Evolutionary conservation across 2,329 filamentous ascomycete genomes (phyloP).

Genomic region (Paramyrothecium sp.): DNA sequence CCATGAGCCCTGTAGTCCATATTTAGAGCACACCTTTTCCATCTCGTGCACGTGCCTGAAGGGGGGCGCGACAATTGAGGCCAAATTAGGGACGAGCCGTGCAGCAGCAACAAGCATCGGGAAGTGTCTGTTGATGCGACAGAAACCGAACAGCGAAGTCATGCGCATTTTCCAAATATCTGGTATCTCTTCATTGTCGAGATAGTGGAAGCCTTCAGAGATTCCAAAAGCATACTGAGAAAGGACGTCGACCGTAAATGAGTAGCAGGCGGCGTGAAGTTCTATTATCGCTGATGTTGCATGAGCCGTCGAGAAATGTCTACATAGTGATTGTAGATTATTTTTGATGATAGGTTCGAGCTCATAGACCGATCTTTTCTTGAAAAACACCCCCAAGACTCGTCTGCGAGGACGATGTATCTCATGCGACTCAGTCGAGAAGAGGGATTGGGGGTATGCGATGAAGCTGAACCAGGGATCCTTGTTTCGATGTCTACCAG

Average conservation of each 20-base stretch:
- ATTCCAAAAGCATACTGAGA: not conserved
- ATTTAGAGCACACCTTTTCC: not conserved
- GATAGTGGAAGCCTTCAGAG: not conserved
- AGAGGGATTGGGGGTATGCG: not conserved
- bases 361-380: not conserved
- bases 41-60: not conserved
- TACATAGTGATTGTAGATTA: not conserved
- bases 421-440: not conserved
- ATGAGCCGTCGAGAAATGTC: not conserved
- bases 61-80: not conserved
- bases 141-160: not conserved
- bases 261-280: not conserved
- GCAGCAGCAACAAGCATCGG: not conserved
- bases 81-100: not conserved
- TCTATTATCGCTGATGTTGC: not conserved
- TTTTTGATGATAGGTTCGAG: not conserved
- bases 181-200: not conserved
- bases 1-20: not conserved
- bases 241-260: not conserved
- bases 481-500: constrained; percentile 1
- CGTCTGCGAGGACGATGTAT: not conserved
- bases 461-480: constrained; percentile 1
- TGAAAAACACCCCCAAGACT: not conserved
- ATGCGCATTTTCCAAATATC: not conserved
- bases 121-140: not conserved